These are phyloP conservation scores for Phialophora verrucosa DNA, from an alignment of 2,329 filamentous ascomycete genomes.

Conservation along the genomic window DNA sequence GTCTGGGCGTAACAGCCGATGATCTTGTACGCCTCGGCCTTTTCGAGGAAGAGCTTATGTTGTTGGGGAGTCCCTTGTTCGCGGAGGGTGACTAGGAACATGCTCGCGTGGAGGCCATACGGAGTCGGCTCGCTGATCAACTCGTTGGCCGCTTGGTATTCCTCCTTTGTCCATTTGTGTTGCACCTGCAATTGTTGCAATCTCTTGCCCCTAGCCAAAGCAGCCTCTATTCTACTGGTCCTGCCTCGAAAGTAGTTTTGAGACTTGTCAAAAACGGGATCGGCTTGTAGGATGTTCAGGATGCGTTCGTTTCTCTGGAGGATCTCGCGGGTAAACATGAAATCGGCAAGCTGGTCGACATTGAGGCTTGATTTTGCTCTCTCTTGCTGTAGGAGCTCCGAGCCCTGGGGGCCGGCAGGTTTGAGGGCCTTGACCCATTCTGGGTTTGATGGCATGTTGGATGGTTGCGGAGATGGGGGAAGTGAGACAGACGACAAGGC, in stretches of 20 bases:
- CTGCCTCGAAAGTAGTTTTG: conserved; percentile 77
- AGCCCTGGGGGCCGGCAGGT: conserved; percentile 70
- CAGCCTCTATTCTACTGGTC: conserved; percentile 70
- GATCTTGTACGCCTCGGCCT: conserved; percentile 70
- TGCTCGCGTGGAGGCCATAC: conserved; percentile 73
- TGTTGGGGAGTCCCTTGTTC: conserved; percentile 77
- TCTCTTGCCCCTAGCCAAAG: conserved; percentile 72
- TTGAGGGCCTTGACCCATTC: conserved; percentile 71
- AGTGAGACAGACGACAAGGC: background rate
- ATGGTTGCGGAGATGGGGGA: conserved; percentile 1
- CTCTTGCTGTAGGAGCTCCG: conserved; percentile 71
- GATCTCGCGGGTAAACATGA: conserved; percentile 70
- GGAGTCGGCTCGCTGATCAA: conserved; percentile 75
- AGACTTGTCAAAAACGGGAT: conserved; percentile 77
- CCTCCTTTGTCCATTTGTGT: conserved; percentile 70
- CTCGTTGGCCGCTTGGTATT: conserved; percentile 68
- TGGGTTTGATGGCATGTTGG: conserved; percentile 51
- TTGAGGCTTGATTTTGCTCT: conserved; percentile 70
- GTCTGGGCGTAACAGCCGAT: conserved; percentile 84
- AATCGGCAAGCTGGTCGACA: conserved; percentile 69
- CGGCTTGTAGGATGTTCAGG: conserved; percentile 67
- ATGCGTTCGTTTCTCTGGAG: conserved; percentile 67
- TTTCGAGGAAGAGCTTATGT: conserved; percentile 73
- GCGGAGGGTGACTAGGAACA: conserved; percentile 72
- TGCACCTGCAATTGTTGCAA: conserved; percentile 69